These are phyloP conservation scores for Tilletiaria anomala DNA, from an alignment of 1,284 basidiomycete genomes.

Conservation along the genomic window DNA sequence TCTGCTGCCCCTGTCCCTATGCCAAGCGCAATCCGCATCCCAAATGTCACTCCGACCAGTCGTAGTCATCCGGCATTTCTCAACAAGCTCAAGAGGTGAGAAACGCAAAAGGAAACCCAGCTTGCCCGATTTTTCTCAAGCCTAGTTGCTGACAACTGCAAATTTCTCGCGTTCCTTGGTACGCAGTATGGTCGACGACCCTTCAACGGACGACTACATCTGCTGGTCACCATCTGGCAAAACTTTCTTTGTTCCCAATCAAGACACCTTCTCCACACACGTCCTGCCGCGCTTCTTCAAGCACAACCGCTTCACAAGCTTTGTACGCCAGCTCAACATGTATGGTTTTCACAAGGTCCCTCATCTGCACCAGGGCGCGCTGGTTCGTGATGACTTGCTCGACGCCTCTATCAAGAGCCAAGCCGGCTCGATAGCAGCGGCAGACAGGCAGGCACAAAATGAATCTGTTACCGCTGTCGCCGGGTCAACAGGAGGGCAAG, in stretches of 20 bases:
- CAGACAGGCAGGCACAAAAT: too few relatives aligned
- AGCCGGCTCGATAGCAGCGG: too few relatives aligned
- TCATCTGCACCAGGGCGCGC: conserved; percentile 83
- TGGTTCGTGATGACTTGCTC: too few relatives aligned
- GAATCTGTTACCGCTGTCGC: too few relatives aligned
- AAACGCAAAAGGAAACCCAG: conserved; percentile 13
- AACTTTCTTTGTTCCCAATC: conserved; percentile 81
- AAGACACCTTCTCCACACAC: conserved; percentile 79
- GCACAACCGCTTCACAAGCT: conserved; percentile 82
- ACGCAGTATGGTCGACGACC: conserved; percentile 76
- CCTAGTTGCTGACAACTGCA: conserved; percentile 4
- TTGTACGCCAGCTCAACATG: conserved; percentile 94
- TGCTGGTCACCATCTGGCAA: conserved; percentile 78
- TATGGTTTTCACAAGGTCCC: conserved; percentile 42
- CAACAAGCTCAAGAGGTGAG: conserved; percentile 78
- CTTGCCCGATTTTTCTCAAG: background rate
- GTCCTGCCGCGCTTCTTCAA: conserved; percentile 89
- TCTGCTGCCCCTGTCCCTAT: background rate
- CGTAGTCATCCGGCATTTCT: conserved; percentile 61
- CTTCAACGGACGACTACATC: conserved; percentile 65
- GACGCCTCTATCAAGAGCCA: too few relatives aligned
- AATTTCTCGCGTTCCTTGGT: conserved; percentile 1
- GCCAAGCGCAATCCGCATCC: too few relatives aligned
- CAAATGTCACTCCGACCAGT: conserved; percentile 18
- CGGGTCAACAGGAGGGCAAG: too few relatives aligned